A percentile compares a stretch with the other conserved stretches of the same genome.
Conservation (phyloP, 176 grass and related monocot genomes). For the Aechmea fasciata region DNA sequence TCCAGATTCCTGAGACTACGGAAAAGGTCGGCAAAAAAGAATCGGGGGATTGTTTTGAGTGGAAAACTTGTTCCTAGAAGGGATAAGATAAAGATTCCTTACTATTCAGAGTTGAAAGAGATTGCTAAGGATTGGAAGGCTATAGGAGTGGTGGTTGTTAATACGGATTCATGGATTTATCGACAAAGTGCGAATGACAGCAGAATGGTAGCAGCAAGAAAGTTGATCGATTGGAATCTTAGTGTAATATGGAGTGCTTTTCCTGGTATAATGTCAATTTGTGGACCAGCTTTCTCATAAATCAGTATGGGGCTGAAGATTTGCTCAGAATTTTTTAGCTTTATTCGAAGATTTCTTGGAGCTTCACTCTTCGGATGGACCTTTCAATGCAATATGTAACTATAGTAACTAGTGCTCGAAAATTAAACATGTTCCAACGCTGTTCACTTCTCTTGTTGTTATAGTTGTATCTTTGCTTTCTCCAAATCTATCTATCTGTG, state of each 20-base stretch:
- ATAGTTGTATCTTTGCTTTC: no score
- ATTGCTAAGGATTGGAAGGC: no score
- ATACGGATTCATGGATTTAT: no score
- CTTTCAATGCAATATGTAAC: background rate
- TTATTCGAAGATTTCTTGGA: background rate
- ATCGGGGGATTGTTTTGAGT: no score
- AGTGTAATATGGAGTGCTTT: background rate
- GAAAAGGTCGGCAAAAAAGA: no score
- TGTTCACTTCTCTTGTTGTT: background rate
- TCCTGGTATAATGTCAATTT: background rate
- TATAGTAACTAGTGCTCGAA: background rate
- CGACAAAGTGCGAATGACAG: background rate
- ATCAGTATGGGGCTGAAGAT: background rate
- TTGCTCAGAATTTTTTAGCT: background rate
- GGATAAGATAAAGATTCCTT: no score
- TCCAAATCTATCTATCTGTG: background rate
- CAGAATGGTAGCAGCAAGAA: background rate
- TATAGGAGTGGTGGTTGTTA: no score
- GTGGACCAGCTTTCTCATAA: background rate
- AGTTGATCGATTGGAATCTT: background rate
- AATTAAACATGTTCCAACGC: background rate
- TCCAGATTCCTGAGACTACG: no score
- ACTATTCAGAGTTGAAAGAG: no score
- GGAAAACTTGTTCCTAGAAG: no score
- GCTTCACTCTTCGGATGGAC: background rate